Conservation (phyloP, 2,329 filamentous ascomycete genomes). For the Neopestalotiopsis rosae region DNA sequence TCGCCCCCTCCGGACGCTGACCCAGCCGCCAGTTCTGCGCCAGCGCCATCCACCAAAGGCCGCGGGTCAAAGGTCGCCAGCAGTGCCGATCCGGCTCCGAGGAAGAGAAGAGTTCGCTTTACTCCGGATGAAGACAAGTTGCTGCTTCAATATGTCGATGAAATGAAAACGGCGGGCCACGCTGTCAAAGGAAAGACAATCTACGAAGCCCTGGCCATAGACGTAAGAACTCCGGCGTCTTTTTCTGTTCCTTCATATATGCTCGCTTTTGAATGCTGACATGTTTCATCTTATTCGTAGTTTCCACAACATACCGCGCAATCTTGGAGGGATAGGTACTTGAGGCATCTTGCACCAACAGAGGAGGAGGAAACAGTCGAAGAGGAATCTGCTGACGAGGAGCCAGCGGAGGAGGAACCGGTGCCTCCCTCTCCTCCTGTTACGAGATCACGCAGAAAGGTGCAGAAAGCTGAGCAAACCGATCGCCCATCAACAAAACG, state of each 20-base stretch:
- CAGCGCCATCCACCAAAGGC: background rate
- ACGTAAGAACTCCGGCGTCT: constrained; percentile 28
- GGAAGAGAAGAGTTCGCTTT: constrained; percentile 29
- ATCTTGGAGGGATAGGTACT: constrained; percentile 38
- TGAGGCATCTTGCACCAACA: constrained; percentile 30
- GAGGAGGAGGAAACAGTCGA: background rate
- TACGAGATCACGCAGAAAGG: constrained; percentile 18
- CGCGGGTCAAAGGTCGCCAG: constrained; percentile 6
- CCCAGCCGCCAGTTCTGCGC: constrained; percentile 23
- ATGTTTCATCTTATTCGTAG: constrained; percentile 22
- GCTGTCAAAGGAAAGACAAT: constrained; percentile 32
- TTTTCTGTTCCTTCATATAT: too few relatives aligned
- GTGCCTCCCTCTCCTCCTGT: constrained; percentile 10
- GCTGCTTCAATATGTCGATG: constrained; percentile 26
- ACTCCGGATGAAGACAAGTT: constrained; percentile 17
- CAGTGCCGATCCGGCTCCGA: background rate
- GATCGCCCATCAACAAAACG: background rate
- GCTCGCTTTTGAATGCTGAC: too few relatives aligned
- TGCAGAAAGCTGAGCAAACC: background rate
- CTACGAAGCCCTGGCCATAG: constrained; percentile 38
- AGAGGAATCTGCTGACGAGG: background rate
- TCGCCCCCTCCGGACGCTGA: constrained; percentile 22
- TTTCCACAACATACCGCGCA: constrained; percentile 37
- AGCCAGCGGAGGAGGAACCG: background rate
- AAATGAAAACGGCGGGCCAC: constrained; percentile 21